Evolutionary conservation across 1,284 basidiomycete genomes (phyloP).

Genomic region (Meripilus lineatus): DNA sequence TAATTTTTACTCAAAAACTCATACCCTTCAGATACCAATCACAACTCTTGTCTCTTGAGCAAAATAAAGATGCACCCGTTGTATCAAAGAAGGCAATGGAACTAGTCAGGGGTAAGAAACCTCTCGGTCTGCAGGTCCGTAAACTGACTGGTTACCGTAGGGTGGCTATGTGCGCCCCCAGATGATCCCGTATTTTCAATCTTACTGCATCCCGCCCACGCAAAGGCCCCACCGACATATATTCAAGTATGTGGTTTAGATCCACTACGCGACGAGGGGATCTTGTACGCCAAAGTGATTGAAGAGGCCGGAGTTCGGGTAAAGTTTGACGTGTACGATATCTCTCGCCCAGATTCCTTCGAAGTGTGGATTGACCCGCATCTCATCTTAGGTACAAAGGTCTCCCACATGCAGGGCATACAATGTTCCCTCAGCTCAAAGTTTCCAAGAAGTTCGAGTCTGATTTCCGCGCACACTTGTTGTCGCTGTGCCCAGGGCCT

Average conservation of each 20-base stretch:
- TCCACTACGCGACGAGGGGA: slow-evolving; percentile 15
- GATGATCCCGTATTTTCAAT: slow-evolving; percentile 7
- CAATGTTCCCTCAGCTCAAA: not conserved
- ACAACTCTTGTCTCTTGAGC: slow-evolving; percentile 8
- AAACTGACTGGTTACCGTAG: not conserved
- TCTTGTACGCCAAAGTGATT: slow-evolving; percentile 8
- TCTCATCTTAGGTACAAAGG: slow-evolving; percentile 15
- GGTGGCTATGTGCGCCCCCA: not conserved
- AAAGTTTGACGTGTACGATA: slow-evolving; percentile 11
- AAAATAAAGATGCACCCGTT: slow-evolving; percentile 7
- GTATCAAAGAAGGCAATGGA: not conserved
- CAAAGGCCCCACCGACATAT: slow-evolving; percentile 11
- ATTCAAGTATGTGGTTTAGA: slow-evolving; percentile 15
- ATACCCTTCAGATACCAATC: slow-evolving; percentile 5
- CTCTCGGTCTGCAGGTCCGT: not conserved
- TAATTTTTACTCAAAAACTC: not conserved
- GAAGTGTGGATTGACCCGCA: no score
- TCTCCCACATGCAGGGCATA: slow-evolving; percentile 12
- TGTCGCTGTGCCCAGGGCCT: no score
- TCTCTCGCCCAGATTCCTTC: no score
- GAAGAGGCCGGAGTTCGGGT: slow-evolving; percentile 11
- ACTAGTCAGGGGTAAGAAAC: not conserved
- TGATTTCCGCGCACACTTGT: no score
- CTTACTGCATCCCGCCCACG: slow-evolving; percentile 5
- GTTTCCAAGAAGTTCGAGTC: slow-evolving; percentile 5